Percentiles rank a stretch among this genome's conserved stretches.
These are phyloP conservation scores for Aspergillus sp. DNA, from an alignment of 2,329 filamentous ascomycete genomes.

Conservation along the genomic window DNA sequence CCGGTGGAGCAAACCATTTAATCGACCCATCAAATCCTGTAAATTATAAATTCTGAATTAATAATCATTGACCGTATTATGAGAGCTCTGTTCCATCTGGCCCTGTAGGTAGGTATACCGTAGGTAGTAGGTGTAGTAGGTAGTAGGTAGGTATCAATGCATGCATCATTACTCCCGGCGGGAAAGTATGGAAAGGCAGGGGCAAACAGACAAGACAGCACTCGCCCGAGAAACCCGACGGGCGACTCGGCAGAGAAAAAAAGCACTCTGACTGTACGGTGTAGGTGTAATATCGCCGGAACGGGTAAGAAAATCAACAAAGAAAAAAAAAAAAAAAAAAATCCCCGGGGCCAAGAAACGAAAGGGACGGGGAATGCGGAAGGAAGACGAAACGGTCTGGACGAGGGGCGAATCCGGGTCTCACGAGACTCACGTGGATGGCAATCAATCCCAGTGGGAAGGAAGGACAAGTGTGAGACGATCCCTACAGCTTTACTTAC, in stretches of 20 bases:
- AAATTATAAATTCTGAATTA: no score
- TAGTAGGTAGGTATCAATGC: neutral
- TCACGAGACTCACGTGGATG: conserved; percentile 5
- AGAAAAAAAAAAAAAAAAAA: no score
- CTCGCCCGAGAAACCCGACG: conserved; percentile 14
- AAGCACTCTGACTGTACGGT: no score
- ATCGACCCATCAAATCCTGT: no score
- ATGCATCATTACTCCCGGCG: neutral
- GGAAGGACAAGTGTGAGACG: neutral
- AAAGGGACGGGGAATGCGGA: neutral
- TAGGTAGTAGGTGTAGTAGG: neutral
- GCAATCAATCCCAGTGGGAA: no score
- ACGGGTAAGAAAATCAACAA: neutral
- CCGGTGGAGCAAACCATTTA: no score
- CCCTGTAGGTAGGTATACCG: no score
- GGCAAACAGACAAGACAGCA: neutral
- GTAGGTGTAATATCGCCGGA: neutral
- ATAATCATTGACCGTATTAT: neutral
- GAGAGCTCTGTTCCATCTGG: no score
- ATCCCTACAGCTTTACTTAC: neutral
- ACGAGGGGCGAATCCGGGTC: neutral
- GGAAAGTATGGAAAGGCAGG: neutral
- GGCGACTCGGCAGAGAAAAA: conserved; percentile 9
- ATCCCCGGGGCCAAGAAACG: neutral
- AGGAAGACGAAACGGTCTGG: neutral